These are phyloP conservation scores for Ustilago trichophora DNA, from an alignment of 1,284 basidiomycete genomes.

Conservation along the genomic window DNA sequence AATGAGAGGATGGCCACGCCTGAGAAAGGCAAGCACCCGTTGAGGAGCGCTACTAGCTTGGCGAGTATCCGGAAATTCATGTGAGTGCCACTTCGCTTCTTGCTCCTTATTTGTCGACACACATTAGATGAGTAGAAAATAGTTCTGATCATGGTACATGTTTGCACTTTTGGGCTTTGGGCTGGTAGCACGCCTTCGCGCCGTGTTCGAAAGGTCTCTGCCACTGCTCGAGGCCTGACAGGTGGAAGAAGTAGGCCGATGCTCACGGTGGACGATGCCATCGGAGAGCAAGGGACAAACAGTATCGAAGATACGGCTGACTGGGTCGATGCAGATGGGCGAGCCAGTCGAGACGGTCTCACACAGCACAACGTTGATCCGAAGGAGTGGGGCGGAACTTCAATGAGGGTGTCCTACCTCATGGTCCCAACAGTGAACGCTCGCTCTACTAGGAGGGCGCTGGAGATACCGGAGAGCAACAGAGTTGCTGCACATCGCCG, in stretches of 20 bases:
- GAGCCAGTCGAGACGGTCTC: conserved; percentile 11
- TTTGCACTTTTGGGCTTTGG: not conserved
- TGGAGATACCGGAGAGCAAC: not conserved
- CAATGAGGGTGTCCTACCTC: not conserved
- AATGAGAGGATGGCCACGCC: too few species aligned
- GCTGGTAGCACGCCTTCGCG: conserved; percentile 24
- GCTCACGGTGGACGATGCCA: conserved; percentile 10
- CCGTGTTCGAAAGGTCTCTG: conserved; percentile 20
- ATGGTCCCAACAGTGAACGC: not conserved
- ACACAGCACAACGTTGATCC: not conserved
- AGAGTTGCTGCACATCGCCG: not conserved
- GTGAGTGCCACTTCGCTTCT: conserved; percentile 1
- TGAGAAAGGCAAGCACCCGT: conserved; percentile 14
- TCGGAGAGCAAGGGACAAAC: conserved; percentile 6
- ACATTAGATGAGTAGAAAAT: not conserved
- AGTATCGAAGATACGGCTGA: not conserved
- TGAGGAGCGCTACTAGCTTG: conserved; percentile 15
- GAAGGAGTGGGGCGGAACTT: too few species aligned
- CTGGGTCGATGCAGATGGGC: conserved; percentile 19
- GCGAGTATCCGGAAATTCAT: conserved; percentile 30
- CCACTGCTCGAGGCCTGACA: conserved; percentile 2
- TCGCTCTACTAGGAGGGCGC: not conserved
- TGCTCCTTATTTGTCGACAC: not conserved
- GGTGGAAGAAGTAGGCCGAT: conserved; percentile 2
- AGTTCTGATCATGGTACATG: not conserved